These are phyloP conservation scores for Primulina eburnea DNA, from an alignment of 257 asterid species.

Conservation along the genomic window DNA sequence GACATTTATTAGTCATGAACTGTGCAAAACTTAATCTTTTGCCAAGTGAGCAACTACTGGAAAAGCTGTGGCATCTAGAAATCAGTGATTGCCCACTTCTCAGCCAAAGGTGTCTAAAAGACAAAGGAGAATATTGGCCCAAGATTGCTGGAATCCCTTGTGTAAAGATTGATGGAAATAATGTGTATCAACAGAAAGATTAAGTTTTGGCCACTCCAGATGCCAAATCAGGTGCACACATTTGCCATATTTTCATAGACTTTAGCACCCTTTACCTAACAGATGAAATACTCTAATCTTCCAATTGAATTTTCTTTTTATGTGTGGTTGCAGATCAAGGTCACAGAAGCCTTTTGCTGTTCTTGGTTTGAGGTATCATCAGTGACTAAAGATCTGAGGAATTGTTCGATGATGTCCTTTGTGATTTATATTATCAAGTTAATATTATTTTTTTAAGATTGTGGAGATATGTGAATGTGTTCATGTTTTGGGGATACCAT, in stretches of 20 bases:
- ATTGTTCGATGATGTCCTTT: too few species aligned
- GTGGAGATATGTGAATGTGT: too few species aligned
- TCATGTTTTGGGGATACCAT: too few species aligned
- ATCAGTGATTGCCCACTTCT: conserved; percentile 51
- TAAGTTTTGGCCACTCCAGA: conserved; percentile 17
- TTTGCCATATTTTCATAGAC: not conserved
- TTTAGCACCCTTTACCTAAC: not conserved
- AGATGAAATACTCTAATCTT: conserved; percentile 10
- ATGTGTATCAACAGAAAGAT: conserved; percentile 33
- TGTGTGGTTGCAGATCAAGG: not conserved
- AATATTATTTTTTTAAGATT: too few species aligned
- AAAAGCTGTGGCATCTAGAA: conserved; percentile 63
- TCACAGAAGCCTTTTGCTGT: not conserved
- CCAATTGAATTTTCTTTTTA: not conserved
- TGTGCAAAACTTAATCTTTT: conserved; percentile 44
- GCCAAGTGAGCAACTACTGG: conserved; percentile 49
- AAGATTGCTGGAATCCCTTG: conserved; percentile 68
- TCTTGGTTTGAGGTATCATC: too few species aligned
- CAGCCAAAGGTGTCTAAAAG: conserved; percentile 42
- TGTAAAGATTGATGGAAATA: conserved; percentile 54
- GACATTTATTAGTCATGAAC: conserved; percentile 57
- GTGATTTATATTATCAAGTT: too few species aligned
- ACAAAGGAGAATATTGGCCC: conserved; percentile 57
- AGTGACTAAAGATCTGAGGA: too few species aligned
- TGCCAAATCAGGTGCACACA: not conserved